Evolutionary conservation across 768 basidiomycete species (phyloP), one percentile per base, ranked within the genome.

Genomic region (Xerocomellus dryophilus): DNA sequence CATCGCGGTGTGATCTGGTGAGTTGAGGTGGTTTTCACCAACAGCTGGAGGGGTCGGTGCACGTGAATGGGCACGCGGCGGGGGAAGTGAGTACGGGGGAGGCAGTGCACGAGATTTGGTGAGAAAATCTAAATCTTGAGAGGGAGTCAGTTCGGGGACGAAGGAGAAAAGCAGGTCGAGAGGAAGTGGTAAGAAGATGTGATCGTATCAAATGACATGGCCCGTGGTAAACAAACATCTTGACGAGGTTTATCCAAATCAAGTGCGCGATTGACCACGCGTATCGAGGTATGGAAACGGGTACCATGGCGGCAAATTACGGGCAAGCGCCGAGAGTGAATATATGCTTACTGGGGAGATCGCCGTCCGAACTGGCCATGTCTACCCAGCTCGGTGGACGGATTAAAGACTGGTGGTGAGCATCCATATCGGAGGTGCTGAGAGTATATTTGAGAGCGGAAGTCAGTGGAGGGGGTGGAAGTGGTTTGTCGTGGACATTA

Each of bases 401-500:
- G n/a, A 51, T 10, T 4, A 59, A 29, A 1, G 51, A 47, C 25
- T 56, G 60, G 46, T 64, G 63, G 35, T 67, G 65, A 0, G 58
- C 58, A 12, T 69, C 65, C 65, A 69, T 67, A 20, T 65, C 63
- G 48, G 58, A 60, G 18, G 58, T 52, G 52, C 64, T 57, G 62
- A 65, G 60, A 31, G 50, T 56, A 29, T 64, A 47, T 46, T 52
- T 61, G 53, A 59, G 51, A 2, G 46, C 21, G 5, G 61, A 45
- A 15, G 69, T 72, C 68, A 75, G 67, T 25, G 71, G 70, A 20
- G 76, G 70, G 15, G 70, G 66, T 8, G 76, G 76, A n/a, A 78
- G 68, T 1, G 74, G 72, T 50, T 77, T 77, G 61, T 76, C 72
- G 58, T 61, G 50, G 2, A 35, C 48, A 54, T 51, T 11, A 12